Percentiles rank a stretch among this genome's conserved stretches.
Evolutionary conservation across 225 moss, liverwort and hornwort genomes (phyloP).

Genomic region (Ulota crispa): DNA sequence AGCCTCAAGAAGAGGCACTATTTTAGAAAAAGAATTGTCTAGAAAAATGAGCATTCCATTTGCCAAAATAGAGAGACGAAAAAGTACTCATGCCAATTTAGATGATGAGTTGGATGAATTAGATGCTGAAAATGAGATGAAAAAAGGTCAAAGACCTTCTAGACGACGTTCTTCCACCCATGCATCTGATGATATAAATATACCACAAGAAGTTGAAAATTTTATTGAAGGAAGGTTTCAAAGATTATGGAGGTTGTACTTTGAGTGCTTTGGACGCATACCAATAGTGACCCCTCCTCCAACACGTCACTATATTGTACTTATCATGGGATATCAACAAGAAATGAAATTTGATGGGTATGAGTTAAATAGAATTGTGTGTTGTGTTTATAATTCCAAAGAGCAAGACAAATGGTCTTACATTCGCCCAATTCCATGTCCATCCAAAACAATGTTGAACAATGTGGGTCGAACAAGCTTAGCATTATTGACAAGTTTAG

Average conservation of each 20-base stretch:
- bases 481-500: conserved; percentile 31
- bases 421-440: conserved; percentile 28
- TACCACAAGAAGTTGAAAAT: conserved; percentile 19
- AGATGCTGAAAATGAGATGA: conserved; percentile 1
- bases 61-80: background rate
- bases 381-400: conserved; percentile 42
- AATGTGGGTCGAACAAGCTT: conserved; percentile 30
- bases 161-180: background rate
- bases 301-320: conserved; percentile 27
- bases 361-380: conserved; percentile 18
- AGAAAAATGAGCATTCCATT: conserved; percentile 22
- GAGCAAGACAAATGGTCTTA: conserved; percentile 47
- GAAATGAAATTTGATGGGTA: conserved; percentile 36
- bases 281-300: conserved; percentile 3
- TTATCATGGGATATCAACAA: conserved; percentile 33
- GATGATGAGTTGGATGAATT: conserved; percentile 44
- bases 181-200: conserved; percentile 1
- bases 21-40: conserved; percentile 11
- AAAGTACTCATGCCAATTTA: conserved; percentile 29
- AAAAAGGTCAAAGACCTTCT: background rate
- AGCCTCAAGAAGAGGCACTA: conserved; percentile 14
- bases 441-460: conserved; percentile 29
- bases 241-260: conserved; percentile 36
- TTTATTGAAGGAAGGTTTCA: conserved; percentile 38
- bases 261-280: conserved; percentile 37